Conservation (phyloP, 1,139 yeast genomes). For the Geotrichum citri-aurantii region DNA sequence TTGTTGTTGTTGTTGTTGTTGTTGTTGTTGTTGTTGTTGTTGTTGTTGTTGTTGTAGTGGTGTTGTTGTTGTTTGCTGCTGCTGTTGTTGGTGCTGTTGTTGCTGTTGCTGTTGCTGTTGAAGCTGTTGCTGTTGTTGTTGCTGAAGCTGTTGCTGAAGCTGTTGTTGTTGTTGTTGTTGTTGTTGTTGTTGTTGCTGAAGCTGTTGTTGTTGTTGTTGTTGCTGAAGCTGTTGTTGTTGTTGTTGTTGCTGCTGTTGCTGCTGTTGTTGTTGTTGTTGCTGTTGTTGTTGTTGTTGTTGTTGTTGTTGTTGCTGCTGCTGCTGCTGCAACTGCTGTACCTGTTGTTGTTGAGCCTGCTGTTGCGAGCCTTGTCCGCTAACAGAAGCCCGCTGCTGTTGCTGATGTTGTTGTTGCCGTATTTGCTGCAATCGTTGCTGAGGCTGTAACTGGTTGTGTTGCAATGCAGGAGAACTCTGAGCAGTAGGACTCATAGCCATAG, state of each 20-base stretch:
- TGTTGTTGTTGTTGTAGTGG: too few relatives aligned
- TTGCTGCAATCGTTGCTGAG: constrained; percentile 3
- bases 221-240: constrained; percentile 7
- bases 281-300: constrained; percentile 19
- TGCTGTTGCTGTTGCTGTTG: too few relatives aligned
- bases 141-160: constrained; percentile 13
- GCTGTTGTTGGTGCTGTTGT: too few relatives aligned
- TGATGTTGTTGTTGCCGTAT: constrained; percentile 14
- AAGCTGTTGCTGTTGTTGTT: constrained; percentile 16
- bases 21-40: too few relatives aligned
- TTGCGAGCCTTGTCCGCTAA: constrained; percentile 5
- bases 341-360: constrained; percentile 17
- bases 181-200: not conserved
- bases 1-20: too few relatives aligned
- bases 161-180: constrained; percentile 7
- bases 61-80: too few relatives aligned
- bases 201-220: constrained; percentile 7
- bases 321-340: constrained; percentile 18
- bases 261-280: constrained; percentile 12
- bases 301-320: constrained; percentile 25
- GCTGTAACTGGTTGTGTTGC: not conserved
- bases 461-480: not conserved
- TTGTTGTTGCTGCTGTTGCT: constrained; percentile 8
- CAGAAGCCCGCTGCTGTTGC: constrained; percentile 18
- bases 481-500: not conserved